These are phyloP conservation scores for Rhizopus stolonifer DNA, from an alignment of 371 early-diverging fungal genomes.

Conservation along the genomic window DNA sequence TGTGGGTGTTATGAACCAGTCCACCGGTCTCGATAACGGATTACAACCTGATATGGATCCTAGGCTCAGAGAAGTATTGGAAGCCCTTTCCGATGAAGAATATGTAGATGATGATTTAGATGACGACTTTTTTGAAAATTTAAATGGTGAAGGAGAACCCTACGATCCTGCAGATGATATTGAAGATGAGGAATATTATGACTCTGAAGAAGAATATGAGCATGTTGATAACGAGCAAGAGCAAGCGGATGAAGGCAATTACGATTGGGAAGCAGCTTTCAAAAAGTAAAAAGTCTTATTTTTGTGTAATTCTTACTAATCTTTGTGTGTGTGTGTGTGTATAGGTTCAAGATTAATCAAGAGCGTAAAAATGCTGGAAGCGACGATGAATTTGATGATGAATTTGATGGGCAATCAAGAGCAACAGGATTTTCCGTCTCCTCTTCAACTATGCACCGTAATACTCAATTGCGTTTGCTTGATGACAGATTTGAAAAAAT, in stretches of 20 bases:
- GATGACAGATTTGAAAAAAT: slow-evolving; percentile 93
- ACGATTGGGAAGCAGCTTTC: slow-evolving; percentile 70
- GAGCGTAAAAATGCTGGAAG: slow-evolving; percentile 29
- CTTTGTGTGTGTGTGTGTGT: too few relatives aligned
- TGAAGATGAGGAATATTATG: slow-evolving; percentile 38
- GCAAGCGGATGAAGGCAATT: slow-evolving; percentile 37
- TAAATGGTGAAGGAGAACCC: slow-evolving; percentile 53
- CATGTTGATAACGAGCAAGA: slow-evolving; percentile 48
- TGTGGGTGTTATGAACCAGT: slow-evolving; percentile 44
- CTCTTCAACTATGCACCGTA: slow-evolving; percentile 91
- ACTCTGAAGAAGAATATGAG: slow-evolving; percentile 37
- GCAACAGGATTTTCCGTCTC: slow-evolving; percentile 80
- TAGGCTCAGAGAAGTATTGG: slow-evolving; percentile 81
- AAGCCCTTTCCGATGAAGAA: slow-evolving; percentile 90
- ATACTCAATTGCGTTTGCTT: slow-evolving; percentile 78
- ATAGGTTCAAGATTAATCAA: slow-evolving; percentile 51
- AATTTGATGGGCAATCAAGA: slow-evolving; percentile 42
- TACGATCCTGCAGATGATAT: slow-evolving; percentile 45
- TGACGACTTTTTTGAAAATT: slow-evolving; percentile 65
- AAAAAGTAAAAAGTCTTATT: slow-evolving; percentile 59
- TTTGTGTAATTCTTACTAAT: too few relatives aligned
- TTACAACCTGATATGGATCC: slow-evolving; percentile 78
- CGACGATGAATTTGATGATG: slow-evolving; percentile 41
- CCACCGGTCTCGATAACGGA: slow-evolving; percentile 53
- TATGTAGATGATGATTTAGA: slow-evolving; percentile 75